Percentiles rank a stretch among this genome's conserved stretches.
These are phyloP conservation scores for Prunus mira DNA, from an alignment of 306 rosid species.

Conservation along the genomic window DNA sequence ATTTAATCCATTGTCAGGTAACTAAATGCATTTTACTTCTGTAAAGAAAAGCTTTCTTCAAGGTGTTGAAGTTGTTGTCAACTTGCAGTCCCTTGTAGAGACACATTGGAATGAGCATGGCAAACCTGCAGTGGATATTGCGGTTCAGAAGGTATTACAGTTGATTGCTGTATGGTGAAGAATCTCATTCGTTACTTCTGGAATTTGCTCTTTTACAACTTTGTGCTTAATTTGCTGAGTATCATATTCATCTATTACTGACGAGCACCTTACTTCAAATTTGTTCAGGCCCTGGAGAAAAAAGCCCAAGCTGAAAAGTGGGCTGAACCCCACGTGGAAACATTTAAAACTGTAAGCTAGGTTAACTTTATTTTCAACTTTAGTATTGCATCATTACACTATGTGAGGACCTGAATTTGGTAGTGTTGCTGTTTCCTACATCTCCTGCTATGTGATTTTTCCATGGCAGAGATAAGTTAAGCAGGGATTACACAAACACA, in stretches of 20 bases:
- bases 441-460: neutral
- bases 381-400: neutral
- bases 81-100: slow-evolving; percentile 49
- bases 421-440: neutral
- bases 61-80: slow-evolving; percentile 20
- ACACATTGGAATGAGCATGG: slow-evolving; percentile 72
- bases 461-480: neutral
- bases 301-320: slow-evolving; percentile 77
- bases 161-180: slow-evolving; percentile 20
- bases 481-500: neutral
- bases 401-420: neutral
- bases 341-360: slow-evolving; percentile 69
- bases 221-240: slow-evolving; percentile 1
- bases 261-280: slow-evolving; percentile 20
- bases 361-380: slow-evolving; percentile 12
- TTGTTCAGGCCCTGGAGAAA: slow-evolving; percentile 62
- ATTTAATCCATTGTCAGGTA: slow-evolving; percentile 59
- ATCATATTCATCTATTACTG: neutral
- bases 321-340: slow-evolving; percentile 84
- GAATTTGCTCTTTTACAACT: neutral
- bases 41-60: slow-evolving; percentile 8
- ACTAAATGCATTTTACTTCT: slow-evolving; percentile 18
- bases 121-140: slow-evolving; percentile 60
- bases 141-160: slow-evolving; percentile 62
- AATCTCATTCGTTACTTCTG: neutral